A percentile compares a stretch with the other conserved stretches of the same genome.
These are phyloP conservation scores for Fusarium sarcochroum DNA, from an alignment of 2,329 filamentous ascomycete species.

Conservation along the genomic window DNA sequence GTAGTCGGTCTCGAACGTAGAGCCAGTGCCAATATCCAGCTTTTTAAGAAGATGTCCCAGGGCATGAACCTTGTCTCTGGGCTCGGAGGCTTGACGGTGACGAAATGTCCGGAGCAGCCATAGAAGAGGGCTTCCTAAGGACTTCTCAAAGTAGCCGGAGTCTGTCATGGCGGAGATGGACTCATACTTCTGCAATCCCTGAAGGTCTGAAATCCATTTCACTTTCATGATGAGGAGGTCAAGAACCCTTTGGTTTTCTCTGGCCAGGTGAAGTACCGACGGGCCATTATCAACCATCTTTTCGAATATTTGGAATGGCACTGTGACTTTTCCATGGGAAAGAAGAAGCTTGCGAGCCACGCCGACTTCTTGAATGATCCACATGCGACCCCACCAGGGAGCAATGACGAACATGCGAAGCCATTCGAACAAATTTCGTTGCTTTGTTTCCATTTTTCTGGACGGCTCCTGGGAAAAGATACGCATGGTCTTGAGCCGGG, in stretches of 20 bases:
- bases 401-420: constrained; percentile 33
- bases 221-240: constrained; percentile 27
- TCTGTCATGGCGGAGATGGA: constrained; percentile 13
- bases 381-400: constrained; percentile 45
- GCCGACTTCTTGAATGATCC: constrained; percentile 42
- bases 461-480: background rate
- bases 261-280: background rate
- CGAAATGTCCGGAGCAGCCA: constrained; percentile 40
- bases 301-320: constrained; percentile 19
- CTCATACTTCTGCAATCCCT: constrained; percentile 20
- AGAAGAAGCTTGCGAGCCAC: constrained; percentile 22
- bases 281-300: background rate
- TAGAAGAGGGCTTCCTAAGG: constrained; percentile 34
- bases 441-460: constrained; percentile 11
- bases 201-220: constrained; percentile 28
- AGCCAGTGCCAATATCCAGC: constrained; percentile 1
- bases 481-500: constrained; percentile 5
- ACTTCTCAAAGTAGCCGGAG: constrained; percentile 28
- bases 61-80: constrained; percentile 39
- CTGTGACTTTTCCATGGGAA: constrained; percentile 29
- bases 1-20: constrained; percentile 21
- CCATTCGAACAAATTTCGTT: constrained; percentile 38
- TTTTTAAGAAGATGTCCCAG: constrained; percentile 29
- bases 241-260: constrained; percentile 33
- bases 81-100: constrained; percentile 33